phyloP scores from a whole-genome alignment of 257 asterid species.

The Mitragyna speciosa region DNA sequence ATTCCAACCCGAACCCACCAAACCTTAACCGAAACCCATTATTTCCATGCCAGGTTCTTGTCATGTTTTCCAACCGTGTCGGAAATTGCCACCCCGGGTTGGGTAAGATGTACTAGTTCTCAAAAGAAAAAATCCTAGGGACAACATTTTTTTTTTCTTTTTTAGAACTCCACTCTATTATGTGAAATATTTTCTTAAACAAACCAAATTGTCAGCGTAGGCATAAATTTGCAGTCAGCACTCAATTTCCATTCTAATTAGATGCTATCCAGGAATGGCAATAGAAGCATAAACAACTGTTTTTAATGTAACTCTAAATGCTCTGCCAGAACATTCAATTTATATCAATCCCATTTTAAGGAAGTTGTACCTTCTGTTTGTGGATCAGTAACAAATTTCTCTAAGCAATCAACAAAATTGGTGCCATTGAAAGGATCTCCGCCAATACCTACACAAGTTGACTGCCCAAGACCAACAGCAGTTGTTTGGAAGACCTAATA shows the following conservation, averaged over 20 bases:
- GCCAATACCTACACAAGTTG: slow-evolving; percentile 95
- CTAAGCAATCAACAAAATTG: slow-evolving; percentile 90
- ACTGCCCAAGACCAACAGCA: slow-evolving; percentile 98
- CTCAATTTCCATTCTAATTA: neutral
- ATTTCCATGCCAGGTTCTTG: too few relatives aligned
- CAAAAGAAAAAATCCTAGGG: neutral
- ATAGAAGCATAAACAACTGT: neutral
- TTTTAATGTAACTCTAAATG: neutral
- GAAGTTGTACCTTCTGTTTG: slow-evolving; percentile 79
- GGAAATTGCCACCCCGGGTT: too few relatives aligned
- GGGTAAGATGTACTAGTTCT: neutral
- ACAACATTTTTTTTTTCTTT: neutral
- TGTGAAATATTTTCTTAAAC: too few relatives aligned
- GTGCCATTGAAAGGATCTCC: slow-evolving; percentile 99
- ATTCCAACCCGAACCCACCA: too few relatives aligned
- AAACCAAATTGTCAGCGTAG: neutral
- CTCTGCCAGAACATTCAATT: neutral
- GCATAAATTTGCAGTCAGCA: too few relatives aligned
- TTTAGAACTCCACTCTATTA: neutral
- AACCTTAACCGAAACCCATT: too few relatives aligned
- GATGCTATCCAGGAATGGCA: neutral
- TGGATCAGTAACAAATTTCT: slow-evolving; percentile 86
- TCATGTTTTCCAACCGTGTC: too few relatives aligned
- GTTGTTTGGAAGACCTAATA: slow-evolving; percentile 93
- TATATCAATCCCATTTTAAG: neutral